Evolutionary conservation across 1,284 basidiomycete species (phyloP), one percentile per base, ranked within the genome.

Genomic region (Pascua sp.): DNA sequence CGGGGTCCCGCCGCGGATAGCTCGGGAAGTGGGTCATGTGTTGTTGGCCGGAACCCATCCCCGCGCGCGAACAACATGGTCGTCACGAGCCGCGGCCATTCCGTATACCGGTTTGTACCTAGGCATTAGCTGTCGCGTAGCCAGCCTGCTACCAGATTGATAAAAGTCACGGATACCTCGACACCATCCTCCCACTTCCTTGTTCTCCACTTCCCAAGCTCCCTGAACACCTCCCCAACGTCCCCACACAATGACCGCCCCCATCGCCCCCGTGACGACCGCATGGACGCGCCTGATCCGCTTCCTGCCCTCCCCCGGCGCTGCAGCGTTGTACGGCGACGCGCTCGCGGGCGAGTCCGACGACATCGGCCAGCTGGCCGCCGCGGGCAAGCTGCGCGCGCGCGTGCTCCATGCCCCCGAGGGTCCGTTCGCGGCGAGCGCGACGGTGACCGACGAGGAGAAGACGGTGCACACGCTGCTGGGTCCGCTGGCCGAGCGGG

Each of bases 281-380:
- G 9, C 60, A 7, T 70, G 67, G 66, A 53, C 49, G 2, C 61
- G 66, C 24, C 61, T 70, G 13, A 65, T 67, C 42, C 64, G 67
- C 42, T 68, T 68, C 53, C 43, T 57, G 2, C 56, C 61, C 3
- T 38, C 40, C 11, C 57, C 57, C 43, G 56, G 64, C 18, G 49
- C 48, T 11, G 32, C 51, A 18, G 44, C 57, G 1, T 43, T 60
- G 40, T 60, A 62, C 42, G 68, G 68, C 17, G 58, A 69, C 58
- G 67, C 68, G 3, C 40, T 65, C 40, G 49, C 36, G 9, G 62
- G 51, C n/a, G 41, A 47, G 15, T 53, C 68, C 10, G 73, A 73
- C 15, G 60, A 57, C 47, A 48, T 62, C 42, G 66, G 76, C 13
- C 70, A 71, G 10, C 56, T 62, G 0, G 71, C 72, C 9, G 52